These are phyloP conservation scores for Pleurozium schreberi DNA, from an alignment of 225 moss, liverwort and hornwort species.

Conservation along the genomic window DNA sequence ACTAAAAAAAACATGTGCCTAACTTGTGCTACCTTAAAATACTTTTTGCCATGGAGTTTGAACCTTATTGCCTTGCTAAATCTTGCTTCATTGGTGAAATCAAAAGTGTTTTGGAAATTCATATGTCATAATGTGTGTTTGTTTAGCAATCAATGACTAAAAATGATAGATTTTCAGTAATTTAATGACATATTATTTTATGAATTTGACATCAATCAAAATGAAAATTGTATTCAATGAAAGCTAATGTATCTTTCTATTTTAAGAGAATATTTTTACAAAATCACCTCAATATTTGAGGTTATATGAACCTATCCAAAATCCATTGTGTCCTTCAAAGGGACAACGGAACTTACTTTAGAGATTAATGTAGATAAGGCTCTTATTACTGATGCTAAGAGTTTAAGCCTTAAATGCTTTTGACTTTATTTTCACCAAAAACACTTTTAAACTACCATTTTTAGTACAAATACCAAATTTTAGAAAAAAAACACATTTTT, in stretches of 20 bases:
- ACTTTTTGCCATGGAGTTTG: not conserved
- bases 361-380: not conserved
- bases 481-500: too few relatives aligned
- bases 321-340: not conserved
- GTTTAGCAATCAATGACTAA: accelerated
- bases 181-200: accelerated
- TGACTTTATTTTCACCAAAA: too few relatives aligned
- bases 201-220: not conserved
- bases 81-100: not conserved
- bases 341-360: not conserved
- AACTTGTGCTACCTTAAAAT: not conserved
- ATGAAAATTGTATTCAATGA: not conserved
- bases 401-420: too few relatives aligned
- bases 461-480: too few relatives aligned
- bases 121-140: too few relatives aligned
- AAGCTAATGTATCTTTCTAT: not conserved
- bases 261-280: accelerated
- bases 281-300: not conserved
- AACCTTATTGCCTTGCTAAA: not conserved
- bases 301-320: too few relatives aligned
- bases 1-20: not conserved
- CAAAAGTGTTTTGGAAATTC: not conserved
- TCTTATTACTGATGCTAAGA: accelerated
- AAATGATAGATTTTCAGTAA: not conserved
- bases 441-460: too few relatives aligned